These are phyloP conservation scores for Adansonia digitata DNA, from an alignment of 345 rosid genomes.

Conservation along the genomic window DNA sequence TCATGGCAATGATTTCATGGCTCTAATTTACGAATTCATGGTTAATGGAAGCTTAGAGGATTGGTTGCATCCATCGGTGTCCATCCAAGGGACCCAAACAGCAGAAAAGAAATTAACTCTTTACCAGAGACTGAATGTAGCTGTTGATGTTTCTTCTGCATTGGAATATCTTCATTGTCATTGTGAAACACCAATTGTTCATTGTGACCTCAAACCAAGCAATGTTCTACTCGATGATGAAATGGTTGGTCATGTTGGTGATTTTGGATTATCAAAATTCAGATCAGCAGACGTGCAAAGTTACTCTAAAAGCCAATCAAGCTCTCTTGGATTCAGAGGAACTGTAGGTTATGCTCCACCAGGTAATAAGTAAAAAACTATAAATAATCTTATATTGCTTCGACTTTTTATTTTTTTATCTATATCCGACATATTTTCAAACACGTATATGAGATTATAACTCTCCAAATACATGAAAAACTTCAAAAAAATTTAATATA, in stretches of 20 bases:
- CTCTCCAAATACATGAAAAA: too few relatives aligned
- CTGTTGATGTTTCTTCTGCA: constrained; percentile 8
- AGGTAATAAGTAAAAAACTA: neutral
- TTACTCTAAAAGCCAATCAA: constrained; percentile 4
- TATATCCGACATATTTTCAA: too few relatives aligned
- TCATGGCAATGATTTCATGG: constrained; percentile 1
- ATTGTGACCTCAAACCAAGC: too few relatives aligned
- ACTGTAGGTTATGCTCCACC: constrained; percentile 3
- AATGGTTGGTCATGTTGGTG: too few relatives aligned
- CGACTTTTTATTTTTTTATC: too few relatives aligned
- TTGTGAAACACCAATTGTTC: too few relatives aligned
- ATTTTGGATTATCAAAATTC: too few relatives aligned
- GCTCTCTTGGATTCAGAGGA: neutral
- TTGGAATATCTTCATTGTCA: constrained; percentile 19
- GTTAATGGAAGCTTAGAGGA: too few relatives aligned
- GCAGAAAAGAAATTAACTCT: neutral
- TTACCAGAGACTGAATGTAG: neutral
- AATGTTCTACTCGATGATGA: too few relatives aligned
- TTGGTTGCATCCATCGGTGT: neutral
- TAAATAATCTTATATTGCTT: too few relatives aligned
- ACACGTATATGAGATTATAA: too few relatives aligned
- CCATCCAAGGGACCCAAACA: neutral
- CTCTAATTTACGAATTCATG: constrained; percentile 2
- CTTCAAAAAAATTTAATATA: too few relatives aligned
- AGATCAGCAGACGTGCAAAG: neutral